Evolutionary conservation across 164 flowering plant species (phyloP).

Genomic region (Hamamelis virginiana): DNA sequence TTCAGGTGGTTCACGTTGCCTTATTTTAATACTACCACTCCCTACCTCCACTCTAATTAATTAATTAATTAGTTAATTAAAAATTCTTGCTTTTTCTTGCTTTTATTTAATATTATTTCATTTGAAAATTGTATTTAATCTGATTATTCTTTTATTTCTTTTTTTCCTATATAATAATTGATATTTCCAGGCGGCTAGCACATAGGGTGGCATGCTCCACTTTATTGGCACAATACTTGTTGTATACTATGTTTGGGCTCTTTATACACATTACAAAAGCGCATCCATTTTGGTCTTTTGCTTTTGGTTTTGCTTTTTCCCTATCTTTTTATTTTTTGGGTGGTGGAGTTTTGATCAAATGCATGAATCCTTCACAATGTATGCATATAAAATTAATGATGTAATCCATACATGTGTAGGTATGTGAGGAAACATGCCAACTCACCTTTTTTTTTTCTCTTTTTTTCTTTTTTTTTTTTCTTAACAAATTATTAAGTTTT

Average conservation of each 20-base stretch:
- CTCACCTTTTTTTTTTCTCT: too few relatives aligned
- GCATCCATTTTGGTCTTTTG: background rate
- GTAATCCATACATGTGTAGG: too few relatives aligned
- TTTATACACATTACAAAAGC: background rate
- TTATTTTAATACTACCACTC: conserved; percentile 5
- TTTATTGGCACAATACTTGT: conserved; percentile 15
- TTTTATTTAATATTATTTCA: background rate
- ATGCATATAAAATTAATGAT: too few relatives aligned
- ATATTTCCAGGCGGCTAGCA: conserved; percentile 12
- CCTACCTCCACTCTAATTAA: background rate
- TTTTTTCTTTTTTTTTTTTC: too few relatives aligned
- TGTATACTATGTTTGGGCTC: conserved; percentile 9
- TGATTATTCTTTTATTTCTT: background rate
- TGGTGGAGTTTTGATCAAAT: too few relatives aligned
- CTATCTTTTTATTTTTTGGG: too few relatives aligned
- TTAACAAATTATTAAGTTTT: too few relatives aligned
- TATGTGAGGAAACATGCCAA: too few relatives aligned
- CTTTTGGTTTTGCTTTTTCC: too few relatives aligned
- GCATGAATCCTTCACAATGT: too few relatives aligned
- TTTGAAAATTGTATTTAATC: background rate
- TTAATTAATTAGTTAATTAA: too few relatives aligned
- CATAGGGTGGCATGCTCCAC: conserved; percentile 34
- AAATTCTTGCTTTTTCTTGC: too few relatives aligned
- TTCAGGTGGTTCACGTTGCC: conserved; percentile 22
- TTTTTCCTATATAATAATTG: background rate